These are phyloP conservation scores for Lasiosphaeria ovina DNA, from an alignment of 495 filamentous ascomycete genomes.

Conservation along the genomic window DNA sequence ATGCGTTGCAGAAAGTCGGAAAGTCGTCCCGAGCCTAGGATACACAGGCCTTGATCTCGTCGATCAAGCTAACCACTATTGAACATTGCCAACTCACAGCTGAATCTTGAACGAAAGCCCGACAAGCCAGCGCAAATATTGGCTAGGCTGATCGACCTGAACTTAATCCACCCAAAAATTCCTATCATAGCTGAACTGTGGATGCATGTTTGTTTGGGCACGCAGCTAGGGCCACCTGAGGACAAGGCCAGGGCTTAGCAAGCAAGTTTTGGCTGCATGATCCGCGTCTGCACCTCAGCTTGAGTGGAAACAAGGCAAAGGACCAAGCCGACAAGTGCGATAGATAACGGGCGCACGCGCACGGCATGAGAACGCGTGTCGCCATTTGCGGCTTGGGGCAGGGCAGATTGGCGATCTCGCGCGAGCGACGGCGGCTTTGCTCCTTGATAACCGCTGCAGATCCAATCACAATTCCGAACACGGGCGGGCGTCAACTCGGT, in stretches of 20 bases:
- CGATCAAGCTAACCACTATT: no score
- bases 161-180: neutral
- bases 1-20: no score
- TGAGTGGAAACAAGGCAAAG: neutral
- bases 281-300: conserved; percentile 2
- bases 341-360: neutral
- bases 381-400: neutral
- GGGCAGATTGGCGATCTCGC: neutral
- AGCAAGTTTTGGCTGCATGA: conserved; percentile 1
- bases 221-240: neutral
- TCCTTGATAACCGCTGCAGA: neutral
- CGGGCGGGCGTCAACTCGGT: no score
- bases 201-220: conserved; percentile 1
- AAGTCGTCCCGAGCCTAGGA: no score
- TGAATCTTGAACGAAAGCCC: no score
- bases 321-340: neutral
- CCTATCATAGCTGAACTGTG: neutral
- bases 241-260: neutral
- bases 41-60: no score
- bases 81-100: neutral
- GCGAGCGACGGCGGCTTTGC: neutral
- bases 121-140: no score
- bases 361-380: no score
- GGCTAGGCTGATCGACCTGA: no score
- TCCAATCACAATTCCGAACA: neutral